Percentiles rank a stretch among this genome's conserved stretches.
These are phyloP conservation scores for Tulasnella sp. DNA, from an alignment of 768 basidiomycete species.

Conservation along the genomic window DNA sequence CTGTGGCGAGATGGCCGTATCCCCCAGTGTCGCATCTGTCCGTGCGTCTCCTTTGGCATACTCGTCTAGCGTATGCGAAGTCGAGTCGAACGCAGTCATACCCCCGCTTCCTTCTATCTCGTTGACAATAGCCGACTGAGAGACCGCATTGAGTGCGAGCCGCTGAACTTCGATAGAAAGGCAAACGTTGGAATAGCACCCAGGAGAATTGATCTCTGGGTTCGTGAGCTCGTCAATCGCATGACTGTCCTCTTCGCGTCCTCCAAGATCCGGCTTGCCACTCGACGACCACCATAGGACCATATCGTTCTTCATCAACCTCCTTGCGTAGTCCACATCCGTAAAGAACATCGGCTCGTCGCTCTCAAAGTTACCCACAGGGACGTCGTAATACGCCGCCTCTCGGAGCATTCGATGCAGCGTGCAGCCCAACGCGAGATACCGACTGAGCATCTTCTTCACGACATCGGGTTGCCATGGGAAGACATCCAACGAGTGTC, in stretches of 20 bases:
- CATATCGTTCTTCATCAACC: conserved; percentile 75
- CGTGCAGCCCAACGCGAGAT: conserved; percentile 65
- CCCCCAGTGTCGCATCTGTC: conserved; percentile 72
- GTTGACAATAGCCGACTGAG: conserved; percentile 91
- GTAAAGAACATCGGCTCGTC: conserved; percentile 81
- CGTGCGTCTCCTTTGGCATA: conserved; percentile 61
- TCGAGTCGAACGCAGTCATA: conserved; percentile 84
- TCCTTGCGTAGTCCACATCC: conserved; percentile 83
- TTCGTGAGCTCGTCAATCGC: conserved; percentile 64
- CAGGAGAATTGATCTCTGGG: conserved; percentile 73
- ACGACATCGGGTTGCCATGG: conserved; percentile 81
- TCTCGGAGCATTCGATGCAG: conserved; percentile 65
- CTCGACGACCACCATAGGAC: conserved; percentile 95
- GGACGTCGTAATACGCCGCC: conserved; percentile 85
- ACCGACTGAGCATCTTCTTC: conserved; percentile 73
- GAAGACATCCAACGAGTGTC: conserved; percentile 68
- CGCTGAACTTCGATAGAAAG: conserved; percentile 82
- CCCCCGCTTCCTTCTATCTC: conserved; percentile 95
- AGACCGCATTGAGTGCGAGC: conserved; percentile 83
- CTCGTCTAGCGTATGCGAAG: conserved; percentile 80
- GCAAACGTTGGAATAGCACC: conserved; percentile 87
- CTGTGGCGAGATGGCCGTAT: conserved; percentile 75
- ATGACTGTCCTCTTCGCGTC: conserved; percentile 74
- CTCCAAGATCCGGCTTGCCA: conserved; percentile 83
- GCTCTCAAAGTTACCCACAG: conserved; percentile 81